Percentiles rank a stretch among this genome's conserved stretches.
These are phyloP conservation scores for Candida saitoana DNA, from an alignment of 805 yeast species.

Conservation along the genomic window DNA sequence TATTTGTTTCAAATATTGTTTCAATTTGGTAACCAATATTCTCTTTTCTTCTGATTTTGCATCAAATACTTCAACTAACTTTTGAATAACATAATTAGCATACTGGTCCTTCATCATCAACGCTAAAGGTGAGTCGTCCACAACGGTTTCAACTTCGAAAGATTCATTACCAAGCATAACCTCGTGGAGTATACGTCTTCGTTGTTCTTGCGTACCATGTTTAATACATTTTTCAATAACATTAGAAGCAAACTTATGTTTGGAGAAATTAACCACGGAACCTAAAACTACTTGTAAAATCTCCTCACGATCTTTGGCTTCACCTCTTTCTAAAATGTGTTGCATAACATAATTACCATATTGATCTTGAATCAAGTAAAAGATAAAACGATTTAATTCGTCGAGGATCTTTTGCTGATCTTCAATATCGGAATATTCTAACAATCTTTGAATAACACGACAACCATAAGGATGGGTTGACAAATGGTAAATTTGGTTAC, in stretches of 20 bases:
- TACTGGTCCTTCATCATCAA: slow-evolving; percentile 97
- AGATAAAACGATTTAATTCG: slow-evolving; percentile 70
- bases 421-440: slow-evolving; percentile 67
- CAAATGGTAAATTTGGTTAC: slow-evolving; percentile 70
- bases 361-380: slow-evolving; percentile 85
- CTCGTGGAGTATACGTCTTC: slow-evolving; percentile 58
- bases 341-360: slow-evolving; percentile 98
- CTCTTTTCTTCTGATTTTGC: slow-evolving; percentile 59
- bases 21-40: slow-evolving; percentile 66
- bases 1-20: slow-evolving; percentile 73
- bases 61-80: slow-evolving; percentile 77
- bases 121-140: slow-evolving; percentile 68
- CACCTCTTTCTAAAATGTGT: slow-evolving; percentile 86
- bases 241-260: slow-evolving; percentile 95
- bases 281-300: slow-evolving; percentile 68
- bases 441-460: slow-evolving; percentile 87
- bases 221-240: slow-evolving; percentile 93
- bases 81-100: slow-evolving; percentile 96
- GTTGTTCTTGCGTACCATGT: slow-evolving; percentile 61
- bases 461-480: slow-evolving; percentile 98
- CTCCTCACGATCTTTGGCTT: slow-evolving; percentile 51
- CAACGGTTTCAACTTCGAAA: slow-evolving; percentile 42
- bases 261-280: slow-evolving; percentile 75
- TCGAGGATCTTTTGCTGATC: slow-evolving; percentile 66
- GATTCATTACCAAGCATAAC: slow-evolving; percentile 56